Evolutionary conservation across 2,329 filamentous ascomycete genomes (phyloP).

Genomic region (Pseudogymnoascus destructans): DNA sequence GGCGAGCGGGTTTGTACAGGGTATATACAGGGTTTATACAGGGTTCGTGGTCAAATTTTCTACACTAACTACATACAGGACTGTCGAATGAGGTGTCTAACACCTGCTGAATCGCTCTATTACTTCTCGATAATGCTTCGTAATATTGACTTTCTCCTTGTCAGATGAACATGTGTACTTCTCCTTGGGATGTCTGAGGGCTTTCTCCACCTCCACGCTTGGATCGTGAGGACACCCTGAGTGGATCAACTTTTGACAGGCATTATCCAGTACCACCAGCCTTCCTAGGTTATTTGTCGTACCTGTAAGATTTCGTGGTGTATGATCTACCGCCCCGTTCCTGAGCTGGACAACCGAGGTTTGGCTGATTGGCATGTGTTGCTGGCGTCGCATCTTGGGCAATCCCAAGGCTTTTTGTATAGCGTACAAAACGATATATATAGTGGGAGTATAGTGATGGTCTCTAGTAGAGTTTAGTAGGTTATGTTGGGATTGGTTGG

Average conservation of each 20-base stretch:
- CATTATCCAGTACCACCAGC: not conserved
- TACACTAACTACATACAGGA: too few species aligned
- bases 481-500: not conserved
- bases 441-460: not conserved
- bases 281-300: not conserved
- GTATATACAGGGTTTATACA: too few species aligned
- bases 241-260: not conserved
- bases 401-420: not conserved
- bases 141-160: not conserved
- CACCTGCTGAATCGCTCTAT: too few species aligned
- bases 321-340: conserved; percentile 3
- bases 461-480: not conserved
- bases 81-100: too few species aligned
- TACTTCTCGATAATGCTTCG: not conserved
- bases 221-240: not conserved
- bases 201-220: not conserved
- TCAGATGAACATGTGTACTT: not conserved
- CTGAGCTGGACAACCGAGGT: not conserved
- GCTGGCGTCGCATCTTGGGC: not conserved
- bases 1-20: too few species aligned
- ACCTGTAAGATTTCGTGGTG: not conserved
- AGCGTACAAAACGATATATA: not conserved
- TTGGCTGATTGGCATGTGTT: not conserved
- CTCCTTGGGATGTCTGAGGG: not conserved
- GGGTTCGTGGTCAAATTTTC: too few species aligned